Conservation (phyloP, 306 rosid species). For the Heteromeles arbutifolia region DNA sequence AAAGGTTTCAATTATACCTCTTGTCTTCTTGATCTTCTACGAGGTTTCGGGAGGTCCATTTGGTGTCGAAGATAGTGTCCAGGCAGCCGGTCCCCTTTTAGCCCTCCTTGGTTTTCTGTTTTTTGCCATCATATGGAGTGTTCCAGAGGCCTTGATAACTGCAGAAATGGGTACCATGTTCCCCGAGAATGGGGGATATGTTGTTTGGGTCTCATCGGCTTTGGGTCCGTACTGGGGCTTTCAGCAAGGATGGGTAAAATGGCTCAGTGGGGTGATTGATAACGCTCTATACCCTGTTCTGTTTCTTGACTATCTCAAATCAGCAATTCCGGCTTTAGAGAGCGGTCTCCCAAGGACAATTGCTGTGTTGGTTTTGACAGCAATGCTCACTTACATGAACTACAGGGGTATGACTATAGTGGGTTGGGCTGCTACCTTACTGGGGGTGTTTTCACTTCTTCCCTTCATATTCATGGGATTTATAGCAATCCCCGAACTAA, state of each 20-base stretch:
- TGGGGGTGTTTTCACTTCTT: conserved; percentile 58
- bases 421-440: conserved; percentile 48
- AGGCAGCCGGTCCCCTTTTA: conserved; percentile 57
- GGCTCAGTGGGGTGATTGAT: conserved; percentile 69
- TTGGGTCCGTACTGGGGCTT: conserved; percentile 66
- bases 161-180: conserved; percentile 68
- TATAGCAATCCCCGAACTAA: conserved; percentile 40
- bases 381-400: conserved; percentile 51
- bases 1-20: conserved; percentile 22
- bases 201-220: conserved; percentile 66
- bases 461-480: conserved; percentile 60
- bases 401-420: conserved; percentile 62
- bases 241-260: conserved; percentile 68
- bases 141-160: conserved; percentile 63
- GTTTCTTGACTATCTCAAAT: conserved; percentile 55
- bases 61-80: conserved; percentile 56
- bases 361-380: conserved; percentile 34
- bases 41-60: conserved; percentile 74
- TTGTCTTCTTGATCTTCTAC: conserved; percentile 52
- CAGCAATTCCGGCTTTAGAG: conserved; percentile 45
- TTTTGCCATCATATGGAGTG: conserved; percentile 56
- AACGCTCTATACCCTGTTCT: conserved; percentile 59
- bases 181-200: conserved; percentile 68
- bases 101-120: conserved; percentile 46
- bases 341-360: conserved; percentile 40